phyloP scores from a whole-genome alignment of 805 yeast species.

The Metschnikowia santaceciliae region DNA sequence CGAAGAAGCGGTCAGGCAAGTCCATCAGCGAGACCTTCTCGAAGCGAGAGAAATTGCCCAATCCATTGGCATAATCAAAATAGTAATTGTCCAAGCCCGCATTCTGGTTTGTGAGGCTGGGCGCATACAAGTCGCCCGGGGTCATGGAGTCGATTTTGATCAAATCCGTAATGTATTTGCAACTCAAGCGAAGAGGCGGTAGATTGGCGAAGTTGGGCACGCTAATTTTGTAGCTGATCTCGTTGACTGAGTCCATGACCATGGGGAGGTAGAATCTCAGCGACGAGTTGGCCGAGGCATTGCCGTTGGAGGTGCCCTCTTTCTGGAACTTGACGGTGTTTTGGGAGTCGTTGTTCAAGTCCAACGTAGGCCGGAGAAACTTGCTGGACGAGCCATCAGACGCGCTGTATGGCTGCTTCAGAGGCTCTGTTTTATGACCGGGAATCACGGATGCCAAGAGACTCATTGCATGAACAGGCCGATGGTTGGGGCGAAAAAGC shows the following conservation, averaged over 20 bases:
- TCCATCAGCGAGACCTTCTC: constrained; percentile 63
- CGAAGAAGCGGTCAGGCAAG: constrained; percentile 78
- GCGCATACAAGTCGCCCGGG: constrained; percentile 52
- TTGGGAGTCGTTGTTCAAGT: constrained; percentile 21
- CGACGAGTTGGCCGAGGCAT: constrained; percentile 19
- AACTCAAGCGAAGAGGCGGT: constrained; percentile 55
- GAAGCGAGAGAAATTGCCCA: constrained; percentile 65
- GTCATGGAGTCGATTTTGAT: constrained; percentile 55
- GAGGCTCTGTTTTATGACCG: constrained; percentile 7
- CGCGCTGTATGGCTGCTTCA: background rate
- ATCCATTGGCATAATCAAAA: constrained; percentile 42
- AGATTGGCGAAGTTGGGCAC: constrained; percentile 49
- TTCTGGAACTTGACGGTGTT: constrained; percentile 32
- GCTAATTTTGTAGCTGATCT: constrained; percentile 41
- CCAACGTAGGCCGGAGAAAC: constrained; percentile 31
- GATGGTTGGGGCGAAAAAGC: background rate
- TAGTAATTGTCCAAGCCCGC: constrained; percentile 61
- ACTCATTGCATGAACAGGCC: constrained; percentile 12
- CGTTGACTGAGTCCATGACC: constrained; percentile 32
- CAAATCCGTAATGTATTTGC: constrained; percentile 57
- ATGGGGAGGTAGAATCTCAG: constrained; percentile 32
- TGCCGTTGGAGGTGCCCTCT: constrained; percentile 18
- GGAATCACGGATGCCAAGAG: constrained; percentile 19
- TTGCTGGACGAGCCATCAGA: constrained; percentile 11
- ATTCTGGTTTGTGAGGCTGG: constrained; percentile 51